A percentile compares a stretch with the other conserved stretches of the same genome.
Conservation (phyloP, 257 asterid species). For the Apocynum venetum region DNA sequence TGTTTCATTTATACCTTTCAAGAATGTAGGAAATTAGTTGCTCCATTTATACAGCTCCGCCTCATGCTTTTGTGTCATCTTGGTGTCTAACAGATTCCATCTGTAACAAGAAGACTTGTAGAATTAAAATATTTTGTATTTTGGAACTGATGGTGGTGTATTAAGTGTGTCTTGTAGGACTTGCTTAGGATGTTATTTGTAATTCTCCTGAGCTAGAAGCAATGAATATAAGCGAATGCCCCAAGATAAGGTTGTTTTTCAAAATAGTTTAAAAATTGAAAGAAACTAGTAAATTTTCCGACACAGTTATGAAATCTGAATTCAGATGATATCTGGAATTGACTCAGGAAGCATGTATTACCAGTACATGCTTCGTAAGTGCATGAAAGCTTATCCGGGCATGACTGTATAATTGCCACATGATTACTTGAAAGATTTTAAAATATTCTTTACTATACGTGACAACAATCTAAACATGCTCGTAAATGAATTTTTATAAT, state of each 20-base stretch:
- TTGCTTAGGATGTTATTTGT: neutral
- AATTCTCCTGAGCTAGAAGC: neutral
- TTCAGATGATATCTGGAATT: neutral
- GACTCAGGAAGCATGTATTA: neutral
- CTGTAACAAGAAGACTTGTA: neutral
- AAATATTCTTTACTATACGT: too few species aligned
- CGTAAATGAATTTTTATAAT: too few species aligned
- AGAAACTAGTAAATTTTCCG: neutral
- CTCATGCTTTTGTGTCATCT: neutral
- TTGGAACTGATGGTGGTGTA: neutral
- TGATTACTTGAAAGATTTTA: too few species aligned
- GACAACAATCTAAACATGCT: too few species aligned
- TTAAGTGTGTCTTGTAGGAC: neutral
- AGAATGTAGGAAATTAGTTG: neutral
- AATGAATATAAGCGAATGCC: neutral
- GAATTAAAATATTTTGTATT: neutral
- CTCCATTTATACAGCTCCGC: neutral
- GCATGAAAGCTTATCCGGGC: too few species aligned
- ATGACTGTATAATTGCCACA: too few species aligned
- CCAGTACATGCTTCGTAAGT: too few species aligned
- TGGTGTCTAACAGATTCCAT: constrained; percentile 2
- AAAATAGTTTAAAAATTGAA: neutral
- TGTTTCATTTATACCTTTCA: neutral
- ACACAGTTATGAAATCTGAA: neutral
- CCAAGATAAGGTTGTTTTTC: too few species aligned